Evolutionary conservation across 306 rosid species (phyloP).

Genomic region (Pachyrhizus erosus): DNA sequence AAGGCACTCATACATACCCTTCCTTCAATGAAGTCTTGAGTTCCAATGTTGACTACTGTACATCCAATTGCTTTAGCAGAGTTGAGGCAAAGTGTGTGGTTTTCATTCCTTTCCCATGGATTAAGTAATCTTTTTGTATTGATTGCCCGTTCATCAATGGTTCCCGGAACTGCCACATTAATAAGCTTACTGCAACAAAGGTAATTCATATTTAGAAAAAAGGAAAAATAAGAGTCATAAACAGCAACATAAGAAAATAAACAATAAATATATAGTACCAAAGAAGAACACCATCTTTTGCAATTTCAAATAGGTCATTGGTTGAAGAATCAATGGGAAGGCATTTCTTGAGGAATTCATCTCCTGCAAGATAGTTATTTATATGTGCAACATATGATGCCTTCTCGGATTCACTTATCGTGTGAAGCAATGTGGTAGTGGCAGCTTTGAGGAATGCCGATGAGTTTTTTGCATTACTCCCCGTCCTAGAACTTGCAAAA

Average conservation of each 20-base stretch:
- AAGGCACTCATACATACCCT: conserved; percentile 69
- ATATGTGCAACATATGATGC: conserved; percentile 90
- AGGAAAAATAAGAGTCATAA: not conserved
- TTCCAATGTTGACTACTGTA: conserved; percentile 95
- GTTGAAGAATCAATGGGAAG: conserved; percentile 90
- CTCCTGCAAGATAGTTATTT: conserved; percentile 83
- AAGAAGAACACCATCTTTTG: conserved; percentile 93
- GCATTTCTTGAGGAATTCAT: conserved; percentile 75
- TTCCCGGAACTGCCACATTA: conserved; percentile 94
- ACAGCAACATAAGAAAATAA: not conserved
- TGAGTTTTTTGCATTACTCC: conserved; percentile 76
- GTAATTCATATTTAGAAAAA: not conserved
- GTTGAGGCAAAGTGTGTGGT: conserved; percentile 96
- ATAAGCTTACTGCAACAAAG: conserved; percentile 83
- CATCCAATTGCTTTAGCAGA: conserved; percentile 99
- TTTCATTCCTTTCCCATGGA: conserved; percentile 99
- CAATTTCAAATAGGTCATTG: conserved; percentile 86
- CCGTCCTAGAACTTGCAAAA: conserved; percentile 76
- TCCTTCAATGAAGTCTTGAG: conserved; percentile 97
- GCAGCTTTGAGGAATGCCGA: conserved; percentile 95
- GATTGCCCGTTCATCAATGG: conserved; percentile 93
- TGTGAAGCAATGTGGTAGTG: conserved; percentile 96
- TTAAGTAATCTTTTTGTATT: conserved; percentile 86
- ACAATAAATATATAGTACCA: conserved; percentile 53
- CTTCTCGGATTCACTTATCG: conserved; percentile 97